Evolutionary conservation across 2,329 filamentous ascomycete genomes (phyloP).

Genomic region (Chaetomiaceae sp.): DNA sequence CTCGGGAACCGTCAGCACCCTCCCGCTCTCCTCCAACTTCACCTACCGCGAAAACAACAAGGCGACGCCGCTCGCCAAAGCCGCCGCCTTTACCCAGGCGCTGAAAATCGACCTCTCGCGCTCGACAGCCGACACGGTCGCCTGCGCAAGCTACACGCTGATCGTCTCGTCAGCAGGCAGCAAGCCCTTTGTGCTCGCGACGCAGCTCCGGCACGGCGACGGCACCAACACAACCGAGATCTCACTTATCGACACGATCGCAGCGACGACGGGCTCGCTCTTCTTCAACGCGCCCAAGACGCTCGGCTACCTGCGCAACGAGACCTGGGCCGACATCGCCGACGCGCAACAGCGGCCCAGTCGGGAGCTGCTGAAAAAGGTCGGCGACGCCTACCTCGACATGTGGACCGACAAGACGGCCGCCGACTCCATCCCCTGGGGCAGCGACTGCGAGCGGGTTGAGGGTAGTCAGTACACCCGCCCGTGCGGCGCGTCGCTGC

Average conservation of each 20-base stretch:
- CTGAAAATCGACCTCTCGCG: slow-evolving; percentile 24
- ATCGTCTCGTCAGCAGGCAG: slow-evolving; percentile 30
- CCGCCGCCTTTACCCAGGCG: slow-evolving; percentile 18
- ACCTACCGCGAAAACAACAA: slow-evolving; percentile 29
- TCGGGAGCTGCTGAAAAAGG: slow-evolving; percentile 31
- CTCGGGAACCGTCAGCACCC: neutral
- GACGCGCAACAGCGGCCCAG: slow-evolving; percentile 25
- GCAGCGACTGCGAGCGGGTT: slow-evolving; percentile 33
- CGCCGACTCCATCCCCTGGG: slow-evolving; percentile 33
- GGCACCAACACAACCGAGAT: slow-evolving; percentile 27
- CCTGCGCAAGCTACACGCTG: slow-evolving; percentile 36
- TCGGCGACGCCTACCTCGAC: slow-evolving; percentile 35
- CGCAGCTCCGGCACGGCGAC: slow-evolving; percentile 31
- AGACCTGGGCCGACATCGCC: slow-evolving; percentile 31
- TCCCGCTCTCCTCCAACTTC: slow-evolving; percentile 17
- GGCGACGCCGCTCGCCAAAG: slow-evolving; percentile 14
- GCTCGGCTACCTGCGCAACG: slow-evolving; percentile 29
- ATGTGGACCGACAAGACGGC: slow-evolving; percentile 36
- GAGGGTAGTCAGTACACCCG: slow-evolving; percentile 32
- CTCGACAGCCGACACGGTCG: slow-evolving; percentile 30
- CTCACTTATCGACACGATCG: slow-evolving; percentile 32
- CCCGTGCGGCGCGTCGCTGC: slow-evolving; percentile 30
- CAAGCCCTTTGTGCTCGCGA: slow-evolving; percentile 33
- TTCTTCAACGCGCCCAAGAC: slow-evolving; percentile 35
- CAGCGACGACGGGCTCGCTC: slow-evolving; percentile 33